phyloP scores from a whole-genome alignment of 2,329 filamentous ascomycete genomes.

The Alternaria dauci region DNA sequence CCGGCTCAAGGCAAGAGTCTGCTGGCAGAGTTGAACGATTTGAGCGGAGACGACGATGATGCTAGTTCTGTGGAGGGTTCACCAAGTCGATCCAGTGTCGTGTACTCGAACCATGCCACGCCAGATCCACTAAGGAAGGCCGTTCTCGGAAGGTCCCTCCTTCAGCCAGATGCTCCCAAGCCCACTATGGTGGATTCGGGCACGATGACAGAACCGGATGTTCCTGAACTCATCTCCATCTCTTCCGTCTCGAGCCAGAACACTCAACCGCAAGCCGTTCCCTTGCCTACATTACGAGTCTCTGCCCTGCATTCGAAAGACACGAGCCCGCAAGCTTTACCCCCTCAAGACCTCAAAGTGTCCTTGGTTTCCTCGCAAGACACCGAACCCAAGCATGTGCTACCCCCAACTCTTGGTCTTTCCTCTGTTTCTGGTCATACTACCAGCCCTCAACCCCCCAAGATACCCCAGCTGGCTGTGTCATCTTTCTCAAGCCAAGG shows the following conservation, averaged over 20 bases:
- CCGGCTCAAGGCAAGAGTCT: slow-evolving; percentile 76
- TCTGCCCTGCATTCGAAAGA: slow-evolving; percentile 42
- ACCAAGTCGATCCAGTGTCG: slow-evolving; percentile 43
- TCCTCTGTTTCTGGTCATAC: slow-evolving; percentile 39
- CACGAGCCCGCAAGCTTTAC: slow-evolving; percentile 33
- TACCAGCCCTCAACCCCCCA: slow-evolving; percentile 33
- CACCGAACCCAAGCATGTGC: slow-evolving; percentile 31
- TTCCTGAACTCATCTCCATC: slow-evolving; percentile 45
- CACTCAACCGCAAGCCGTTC: slow-evolving; percentile 35
- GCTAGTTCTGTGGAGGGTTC: slow-evolving; percentile 47
- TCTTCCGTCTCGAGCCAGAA: slow-evolving; percentile 43
- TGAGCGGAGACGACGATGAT: slow-evolving; percentile 74
- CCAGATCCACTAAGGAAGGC: slow-evolving; percentile 38
- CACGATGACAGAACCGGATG: slow-evolving; percentile 70
- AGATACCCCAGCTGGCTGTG: slow-evolving; percentile 26
- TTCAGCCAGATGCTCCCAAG: slow-evolving; percentile 32
- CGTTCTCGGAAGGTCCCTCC: slow-evolving; percentile 32
- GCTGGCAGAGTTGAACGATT: slow-evolving; percentile 86
- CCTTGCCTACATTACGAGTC: slow-evolving; percentile 24
- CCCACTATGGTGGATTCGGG: slow-evolving; percentile 66
- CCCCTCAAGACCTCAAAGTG: slow-evolving; percentile 26
- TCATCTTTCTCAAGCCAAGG: slow-evolving; percentile 30
- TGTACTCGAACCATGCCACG: slow-evolving; percentile 45
- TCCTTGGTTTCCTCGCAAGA: slow-evolving; percentile 35
- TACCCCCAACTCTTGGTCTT: slow-evolving; percentile 29